Evolutionary conservation across 371 early-diverging fungal species (phyloP).

Genomic region (Mortierella polycephala): DNA sequence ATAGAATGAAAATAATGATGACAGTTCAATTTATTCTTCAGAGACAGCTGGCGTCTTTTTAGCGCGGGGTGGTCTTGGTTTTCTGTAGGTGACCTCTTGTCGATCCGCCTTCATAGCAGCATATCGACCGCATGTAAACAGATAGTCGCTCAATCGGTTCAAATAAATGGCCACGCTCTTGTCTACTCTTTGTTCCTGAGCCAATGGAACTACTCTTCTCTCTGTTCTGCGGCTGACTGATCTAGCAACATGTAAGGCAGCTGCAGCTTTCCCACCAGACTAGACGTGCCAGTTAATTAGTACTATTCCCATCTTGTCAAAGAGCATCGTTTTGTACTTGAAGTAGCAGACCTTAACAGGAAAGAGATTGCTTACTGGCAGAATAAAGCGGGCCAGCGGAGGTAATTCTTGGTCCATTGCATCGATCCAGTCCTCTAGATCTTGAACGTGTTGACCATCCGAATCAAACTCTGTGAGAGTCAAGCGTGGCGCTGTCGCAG

Average conservation of each 20-base stretch:
- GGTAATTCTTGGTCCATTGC: slow-evolving; percentile 75
- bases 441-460: slow-evolving; percentile 62
- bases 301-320: not conserved
- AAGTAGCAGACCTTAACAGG: no score
- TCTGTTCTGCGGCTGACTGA: slow-evolving; percentile 89
- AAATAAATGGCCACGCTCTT: slow-evolving; percentile 71
- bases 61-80: slow-evolving; percentile 35
- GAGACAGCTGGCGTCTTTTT: slow-evolving; percentile 12
- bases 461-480: slow-evolving; percentile 83
- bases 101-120: slow-evolving; percentile 76
- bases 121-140: slow-evolving; percentile 88
- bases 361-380: slow-evolving; percentile 65
- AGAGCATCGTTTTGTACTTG: no score
- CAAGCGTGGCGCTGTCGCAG: slow-evolving; percentile 55
- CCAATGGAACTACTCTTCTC: slow-evolving; percentile 79
- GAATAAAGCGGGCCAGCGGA: slow-evolving; percentile 81
- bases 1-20: no score
- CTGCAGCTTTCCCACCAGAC: slow-evolving; percentile 83
- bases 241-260: slow-evolving; percentile 77
- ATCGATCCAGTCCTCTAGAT: slow-evolving; percentile 91
- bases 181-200: slow-evolving; percentile 68
- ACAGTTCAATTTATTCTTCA: slow-evolving; percentile 4
- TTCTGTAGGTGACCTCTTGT: slow-evolving; percentile 72
- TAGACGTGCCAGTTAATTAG: slow-evolving; percentile 24
- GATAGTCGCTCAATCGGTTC: slow-evolving; percentile 87